Evolutionary conservation across 768 basidiomycete species (phyloP).

Genomic region (Albatrellus ellisii): DNA sequence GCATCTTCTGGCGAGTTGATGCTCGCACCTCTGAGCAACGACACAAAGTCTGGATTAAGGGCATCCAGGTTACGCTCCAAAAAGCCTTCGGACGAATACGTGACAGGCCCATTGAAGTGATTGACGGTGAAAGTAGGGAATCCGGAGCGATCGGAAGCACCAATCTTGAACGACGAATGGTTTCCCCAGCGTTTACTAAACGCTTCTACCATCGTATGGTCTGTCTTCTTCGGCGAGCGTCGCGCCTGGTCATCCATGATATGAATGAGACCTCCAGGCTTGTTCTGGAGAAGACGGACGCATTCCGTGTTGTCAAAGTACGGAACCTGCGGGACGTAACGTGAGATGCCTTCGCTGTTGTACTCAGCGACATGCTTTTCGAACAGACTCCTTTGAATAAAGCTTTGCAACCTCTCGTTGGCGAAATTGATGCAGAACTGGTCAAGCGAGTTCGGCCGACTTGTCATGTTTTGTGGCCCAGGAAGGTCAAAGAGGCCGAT

Average conservation of each 20-base stretch:
- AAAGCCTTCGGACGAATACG: constrained; percentile 86
- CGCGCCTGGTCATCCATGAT: constrained; percentile 97
- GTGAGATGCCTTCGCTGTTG: constrained; percentile 64
- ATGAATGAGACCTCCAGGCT: constrained; percentile 84
- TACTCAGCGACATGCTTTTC: constrained; percentile 78
- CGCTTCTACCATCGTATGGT: constrained; percentile 89
- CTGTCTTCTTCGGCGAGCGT: constrained; percentile 78
- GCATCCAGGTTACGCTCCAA: constrained; percentile 81
- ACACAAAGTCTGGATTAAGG: constrained; percentile 88
- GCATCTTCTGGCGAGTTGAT: constrained; percentile 22
- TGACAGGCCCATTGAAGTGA: constrained; percentile 85
- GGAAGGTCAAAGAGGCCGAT: constrained; percentile 92
- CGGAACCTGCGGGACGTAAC: constrained; percentile 51
- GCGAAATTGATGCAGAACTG: constrained; percentile 96
- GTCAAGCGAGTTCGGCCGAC: constrained; percentile 84
- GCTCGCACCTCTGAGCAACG: constrained; percentile 59
- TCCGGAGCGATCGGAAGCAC: constrained; percentile 61
- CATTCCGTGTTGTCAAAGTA: constrained; percentile 92
- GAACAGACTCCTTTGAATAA: constrained; percentile 68
- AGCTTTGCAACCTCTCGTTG: constrained; percentile 82
- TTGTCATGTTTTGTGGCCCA: constrained; percentile 82
- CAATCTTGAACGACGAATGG: constrained; percentile 83
- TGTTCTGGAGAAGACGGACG: constrained; percentile 71
- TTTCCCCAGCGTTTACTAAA: constrained; percentile 92
- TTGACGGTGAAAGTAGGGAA: constrained; percentile 82